Evolutionary conservation across 148 eudicot genomes (phyloP), one percentile per base, ranked within the genome.

Genomic region (Agrostemma githago): DNA sequence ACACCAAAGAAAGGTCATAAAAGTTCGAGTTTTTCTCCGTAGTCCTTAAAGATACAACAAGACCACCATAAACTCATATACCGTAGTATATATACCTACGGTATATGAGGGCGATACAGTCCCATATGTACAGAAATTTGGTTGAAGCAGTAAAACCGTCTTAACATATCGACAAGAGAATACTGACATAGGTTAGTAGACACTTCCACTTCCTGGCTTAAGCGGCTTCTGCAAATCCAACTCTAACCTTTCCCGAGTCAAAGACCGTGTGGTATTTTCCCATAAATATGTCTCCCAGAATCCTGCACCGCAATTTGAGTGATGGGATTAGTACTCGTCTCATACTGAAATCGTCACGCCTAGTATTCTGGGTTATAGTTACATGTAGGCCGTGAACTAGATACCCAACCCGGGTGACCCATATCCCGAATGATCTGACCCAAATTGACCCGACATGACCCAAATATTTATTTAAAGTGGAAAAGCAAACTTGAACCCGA

Each of bases 181-280:
- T 34, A 54, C 61, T 72, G 58, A 38, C 48, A 64, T 6, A 74
- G 59, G 44, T 70, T 58, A 75, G 64, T 42, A 43, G 20, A 26
- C 34, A 26, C 34, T 61, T 48, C 59, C 34, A 38, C 4, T 39
- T n/a, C 53, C 8, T 34, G 40, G 66, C 14, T 80, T 79, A 90
- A 80, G 92, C 96, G 70, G 96, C 89, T 84, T 85, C 89, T 15
- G 96, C 96, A 78, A 90, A 90, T 54, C 96, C 96, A 66, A 90
- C 86, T 75, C 79, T 79, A 76, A 79, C 62, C 20, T 87, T 88
- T 8, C 96, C 96, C 40, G 79, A 83, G 83, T 88, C 82, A 34
- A 90, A 88, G 56, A 88, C 96, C 0, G 92, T 90, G 87, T 88
- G 96, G 68, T 84, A 90, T 41, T 71, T 78, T 6, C 90, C 92